Evolutionary conservation across 805 yeast genomes (phyloP).

Genomic region (Metschnikowia bowlesiae): DNA sequence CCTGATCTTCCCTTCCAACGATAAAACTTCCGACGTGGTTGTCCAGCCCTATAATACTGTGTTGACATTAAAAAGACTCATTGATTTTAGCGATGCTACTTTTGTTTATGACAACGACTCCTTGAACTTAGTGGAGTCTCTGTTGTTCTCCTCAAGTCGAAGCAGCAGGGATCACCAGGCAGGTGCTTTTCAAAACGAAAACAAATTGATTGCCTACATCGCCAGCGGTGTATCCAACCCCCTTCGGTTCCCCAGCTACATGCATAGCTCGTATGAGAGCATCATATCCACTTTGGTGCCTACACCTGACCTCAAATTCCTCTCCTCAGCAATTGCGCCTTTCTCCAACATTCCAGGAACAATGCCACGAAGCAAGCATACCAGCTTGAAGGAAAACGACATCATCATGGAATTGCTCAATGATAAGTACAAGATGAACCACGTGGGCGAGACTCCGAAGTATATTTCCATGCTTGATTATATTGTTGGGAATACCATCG

Average conservation of each 20-base stretch:
- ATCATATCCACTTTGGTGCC: slow-evolving; percentile 80
- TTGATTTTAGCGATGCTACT: slow-evolving; percentile 80
- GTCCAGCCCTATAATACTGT: slow-evolving; percentile 95
- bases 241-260: slow-evolving; percentile 84
- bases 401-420: slow-evolving; percentile 78
- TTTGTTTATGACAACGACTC: slow-evolving; percentile 92
- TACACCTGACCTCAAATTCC: slow-evolving; percentile 69
- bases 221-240: slow-evolving; percentile 85
- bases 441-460: slow-evolving; percentile 33
- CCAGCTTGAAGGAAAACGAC: slow-evolving; percentile 78
- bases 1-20: slow-evolving; percentile 80
- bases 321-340: slow-evolving; percentile 39
- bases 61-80: slow-evolving; percentile 72
- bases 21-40: slow-evolving; percentile 85
- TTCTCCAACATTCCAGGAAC: slow-evolving; percentile 42
- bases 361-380: slow-evolving; percentile 26
- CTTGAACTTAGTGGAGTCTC: slow-evolving; percentile 64
- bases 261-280: slow-evolving; percentile 81
- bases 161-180: slow-evolving; percentile 11
- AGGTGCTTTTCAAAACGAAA: slow-evolving; percentile 66
- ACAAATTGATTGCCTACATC: slow-evolving; percentile 79
- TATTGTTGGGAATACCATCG: slow-evolving; percentile 57
- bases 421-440: slow-evolving; percentile 72
- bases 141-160: slow-evolving; percentile 18
- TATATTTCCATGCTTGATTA: slow-evolving; percentile 68